Evolutionary conservation across 805 yeast genomes (phyloP).

Genomic region (Metschnikowia anglica): DNA sequence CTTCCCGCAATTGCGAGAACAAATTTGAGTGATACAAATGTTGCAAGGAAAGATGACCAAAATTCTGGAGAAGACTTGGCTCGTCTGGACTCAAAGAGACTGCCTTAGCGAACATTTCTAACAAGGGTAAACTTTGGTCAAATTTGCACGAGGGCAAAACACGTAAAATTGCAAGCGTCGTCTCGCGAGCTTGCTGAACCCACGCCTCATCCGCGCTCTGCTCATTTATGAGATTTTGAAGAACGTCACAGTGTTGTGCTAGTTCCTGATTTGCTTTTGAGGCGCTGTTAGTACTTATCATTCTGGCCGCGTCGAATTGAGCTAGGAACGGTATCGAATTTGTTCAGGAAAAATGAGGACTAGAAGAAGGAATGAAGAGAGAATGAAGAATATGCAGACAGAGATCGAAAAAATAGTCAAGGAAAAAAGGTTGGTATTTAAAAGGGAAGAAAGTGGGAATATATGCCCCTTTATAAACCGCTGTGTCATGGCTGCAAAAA

Average conservation of each 20-base stretch:
- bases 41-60: conserved; percentile 11
- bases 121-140: background rate
- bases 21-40: conserved; percentile 11
- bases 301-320: background rate
- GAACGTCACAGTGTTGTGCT: background rate
- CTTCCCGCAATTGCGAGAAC: conserved; percentile 4
- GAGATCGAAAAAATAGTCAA: too few relatives aligned
- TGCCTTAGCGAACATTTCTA: conserved; percentile 4
- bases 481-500: background rate
- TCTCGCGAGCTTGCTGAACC: conserved; percentile 1
- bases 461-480: background rate
- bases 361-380: background rate
- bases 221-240: background rate
- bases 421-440: background rate
- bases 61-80: background rate
- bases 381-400: background rate
- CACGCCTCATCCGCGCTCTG: background rate
- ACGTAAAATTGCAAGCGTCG: background rate
- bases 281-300: background rate
- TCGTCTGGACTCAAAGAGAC: conserved; percentile 3
- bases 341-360: background rate
- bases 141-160: background rate
- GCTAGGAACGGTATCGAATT: too few relatives aligned
- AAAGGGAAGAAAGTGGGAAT: background rate
- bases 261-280: background rate